Base-by-base conservation (phyloP, 768 basidiomycete species). In the Lactarius tabidus region DNA sequence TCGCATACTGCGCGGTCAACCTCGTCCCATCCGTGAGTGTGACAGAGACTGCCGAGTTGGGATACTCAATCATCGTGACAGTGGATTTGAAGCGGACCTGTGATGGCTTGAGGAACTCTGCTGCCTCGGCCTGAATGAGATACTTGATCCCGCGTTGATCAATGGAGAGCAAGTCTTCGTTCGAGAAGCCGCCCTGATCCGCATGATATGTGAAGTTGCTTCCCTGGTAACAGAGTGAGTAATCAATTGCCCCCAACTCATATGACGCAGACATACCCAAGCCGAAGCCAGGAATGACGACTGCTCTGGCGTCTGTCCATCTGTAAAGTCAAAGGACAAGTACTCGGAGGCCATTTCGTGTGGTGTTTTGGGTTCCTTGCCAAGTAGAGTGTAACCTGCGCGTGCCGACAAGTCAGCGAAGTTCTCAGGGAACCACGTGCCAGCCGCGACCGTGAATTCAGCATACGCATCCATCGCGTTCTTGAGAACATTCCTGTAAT, bases 91-190 rank as follows among this genome's bases (percentile, higher is more conserved):
- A 73, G 20, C 79, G 72, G 4, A 81, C 56, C 36, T 88, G 85
- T 8, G 69, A 59, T 0, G 77, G 67, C 8, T 75, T 71, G 18
- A 89, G 68, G 71, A 88, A 89, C 38, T 76, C 76, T 0, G 75
- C 72, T 0, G 85, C 87, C 70, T 89, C 88, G 33, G 77, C 77
- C 60, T 82, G 82, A 15, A 85, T 79, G 39, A 87, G 70, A 29
- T 80, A 74, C 60, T 80, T 83, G 78, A 85, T 87, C 0, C 87
- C 87, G 23, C 85, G 80, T 62, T 80, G 84, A 67, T 89, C 87
- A 51, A 85, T 78, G 8, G 38, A 41, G 36, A 26, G 57, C 38
- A 52, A 52, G 31, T 87, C 84, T 15, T 74, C 75, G 14, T 78
- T 79, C 0, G 85, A 84, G 69, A 85, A 89, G 1, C 85, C 87